Percentiles rank a stretch among this genome's conserved stretches.
Evolutionary conservation across 495 filamentous ascomycete species (phyloP).

Genomic region (Penicillium riverlandense): DNA sequence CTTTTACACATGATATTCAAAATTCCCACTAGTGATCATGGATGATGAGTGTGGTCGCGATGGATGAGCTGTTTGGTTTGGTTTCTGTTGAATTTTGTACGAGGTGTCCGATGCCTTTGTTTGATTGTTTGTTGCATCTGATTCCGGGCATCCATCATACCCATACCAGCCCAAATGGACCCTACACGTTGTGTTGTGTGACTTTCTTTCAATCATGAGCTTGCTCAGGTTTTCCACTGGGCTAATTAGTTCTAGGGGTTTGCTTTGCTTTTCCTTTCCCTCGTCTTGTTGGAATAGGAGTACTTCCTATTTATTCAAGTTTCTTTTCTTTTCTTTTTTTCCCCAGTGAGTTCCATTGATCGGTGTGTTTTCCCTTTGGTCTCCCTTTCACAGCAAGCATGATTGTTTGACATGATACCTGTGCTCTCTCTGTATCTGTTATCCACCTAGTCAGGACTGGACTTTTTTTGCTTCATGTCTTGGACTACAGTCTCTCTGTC

Average conservation of each 20-base stretch:
- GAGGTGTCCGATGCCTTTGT: not conserved
- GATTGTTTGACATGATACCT: constrained; percentile 33
- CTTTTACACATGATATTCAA: constrained; percentile 4
- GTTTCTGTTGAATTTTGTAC: constrained; percentile 5
- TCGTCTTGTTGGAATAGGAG: not conserved
- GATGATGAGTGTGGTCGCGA: constrained; percentile 10
- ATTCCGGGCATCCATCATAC: constrained; percentile 23
- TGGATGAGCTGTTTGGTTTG: constrained; percentile 7
- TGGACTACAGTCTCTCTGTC: not conserved
- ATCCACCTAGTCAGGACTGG: not conserved
- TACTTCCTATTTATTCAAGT: constrained; percentile 3
- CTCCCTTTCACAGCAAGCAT: constrained; percentile 20
- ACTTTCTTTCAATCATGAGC: constrained; percentile 6
- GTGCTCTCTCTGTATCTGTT: constrained; percentile 22
- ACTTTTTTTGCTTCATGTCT: not conserved
- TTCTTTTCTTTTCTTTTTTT: constrained; percentile 6
- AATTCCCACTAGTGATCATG: constrained; percentile 23
- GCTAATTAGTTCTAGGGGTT: constrained; percentile 21
- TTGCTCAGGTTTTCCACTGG: constrained; percentile 11
- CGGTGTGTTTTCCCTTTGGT: constrained; percentile 4
- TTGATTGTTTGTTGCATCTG: constrained; percentile 15
- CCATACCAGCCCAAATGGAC: constrained; percentile 11
- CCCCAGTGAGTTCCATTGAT: not conserved
- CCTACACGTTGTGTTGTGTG: constrained; percentile 7
- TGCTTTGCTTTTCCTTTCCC: constrained; percentile 14